phyloP scores from a whole-genome alignment of 345 rosid genomes.

The Alliaria petiolata region DNA sequence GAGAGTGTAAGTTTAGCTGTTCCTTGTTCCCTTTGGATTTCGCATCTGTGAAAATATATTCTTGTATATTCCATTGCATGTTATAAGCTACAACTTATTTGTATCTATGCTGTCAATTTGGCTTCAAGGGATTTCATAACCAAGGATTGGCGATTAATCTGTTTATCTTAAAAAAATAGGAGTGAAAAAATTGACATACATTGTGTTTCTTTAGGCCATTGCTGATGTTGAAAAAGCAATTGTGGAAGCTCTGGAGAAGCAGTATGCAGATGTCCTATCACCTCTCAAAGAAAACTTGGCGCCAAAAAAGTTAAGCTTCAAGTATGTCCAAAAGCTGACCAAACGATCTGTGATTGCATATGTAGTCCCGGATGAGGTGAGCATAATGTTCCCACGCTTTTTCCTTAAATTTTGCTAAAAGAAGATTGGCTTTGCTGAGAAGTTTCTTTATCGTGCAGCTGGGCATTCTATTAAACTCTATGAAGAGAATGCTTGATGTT shows the following conservation, averaged over 20 bases:
- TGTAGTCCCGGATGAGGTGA: conserved; percentile 85
- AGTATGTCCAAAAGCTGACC: conserved; percentile 84
- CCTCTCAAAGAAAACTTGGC: conserved; percentile 88
- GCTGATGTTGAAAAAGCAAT: conserved; percentile 94
- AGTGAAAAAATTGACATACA: not conserved
- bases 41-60: not conserved
- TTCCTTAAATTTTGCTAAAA: not conserved
- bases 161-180: not conserved
- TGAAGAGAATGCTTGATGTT: conserved; percentile 95
- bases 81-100: not conserved
- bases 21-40: not conserved
- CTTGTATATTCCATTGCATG: not conserved
- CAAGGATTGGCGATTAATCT: not conserved
- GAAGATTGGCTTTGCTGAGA: conserved; percentile 15
- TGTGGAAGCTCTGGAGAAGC: conserved; percentile 93
- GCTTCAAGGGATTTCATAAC: not conserved
- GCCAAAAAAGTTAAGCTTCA: conserved; percentile 88
- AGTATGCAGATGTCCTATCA: conserved; percentile 81
- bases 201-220: conserved; percentile 56
- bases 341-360: conserved; percentile 76
- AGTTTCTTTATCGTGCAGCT: conserved; percentile 43
- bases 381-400: not conserved
- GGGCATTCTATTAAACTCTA: conserved; percentile 82
- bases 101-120: not conserved
- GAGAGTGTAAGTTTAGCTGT: conserved; percentile 63